Base-by-base conservation (phyloP, 2,329 filamentous ascomycete genomes). In the Diplodia sapinea region DNA sequence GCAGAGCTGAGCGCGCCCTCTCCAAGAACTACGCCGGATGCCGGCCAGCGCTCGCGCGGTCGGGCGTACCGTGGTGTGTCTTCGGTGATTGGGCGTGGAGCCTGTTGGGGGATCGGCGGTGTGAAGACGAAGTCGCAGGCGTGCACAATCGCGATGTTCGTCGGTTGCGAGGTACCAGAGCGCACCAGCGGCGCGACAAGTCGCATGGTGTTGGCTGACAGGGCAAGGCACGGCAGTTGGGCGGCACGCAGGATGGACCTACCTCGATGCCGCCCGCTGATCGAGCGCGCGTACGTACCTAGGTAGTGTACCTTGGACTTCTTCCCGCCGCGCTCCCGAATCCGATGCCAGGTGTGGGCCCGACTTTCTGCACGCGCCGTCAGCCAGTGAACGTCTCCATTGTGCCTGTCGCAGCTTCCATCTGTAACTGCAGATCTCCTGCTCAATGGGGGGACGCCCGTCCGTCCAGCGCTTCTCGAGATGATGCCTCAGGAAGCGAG, bases 401-500 rank as follows among this genome's bases (percentile, higher is more conserved):
- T 26, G 59, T 33, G 20, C 59, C 29, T n/a, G 59, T 63, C 59
- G 43, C 59, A 63, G 59, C 59, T 29, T 13, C 29, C 59, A 63
- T 38, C 59, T 63, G 59, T 63, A 63, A 63, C 59, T 51, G 59
- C 59, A 51, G 59, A 63, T 63, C 59, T 38, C 38, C 31, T 63
- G 59, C 59, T 26, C 43, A 51, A 38, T 51, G 47, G 47, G 31
- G 59, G 40, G 17, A 6, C 12, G 40, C 56, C 56, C 56, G 56
- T 15, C 40, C 56, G 23, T 13, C 47, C 43, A 36, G 47, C 29
- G 26, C 23, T 20, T 38, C 62, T 40, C 50, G 17, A 29, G 36
- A 36, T 40, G 62, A 65, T 65, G 62, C 62, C 62, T 65, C 62
- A 65, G 62, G 62, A 65, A 54, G 62, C 62, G 62, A 65, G 62